Percentiles rank a stretch among this genome's conserved stretches.
Conservation (phyloP, 2,329 filamentous ascomycete species). For the Periconia macrospinosa region DNA sequence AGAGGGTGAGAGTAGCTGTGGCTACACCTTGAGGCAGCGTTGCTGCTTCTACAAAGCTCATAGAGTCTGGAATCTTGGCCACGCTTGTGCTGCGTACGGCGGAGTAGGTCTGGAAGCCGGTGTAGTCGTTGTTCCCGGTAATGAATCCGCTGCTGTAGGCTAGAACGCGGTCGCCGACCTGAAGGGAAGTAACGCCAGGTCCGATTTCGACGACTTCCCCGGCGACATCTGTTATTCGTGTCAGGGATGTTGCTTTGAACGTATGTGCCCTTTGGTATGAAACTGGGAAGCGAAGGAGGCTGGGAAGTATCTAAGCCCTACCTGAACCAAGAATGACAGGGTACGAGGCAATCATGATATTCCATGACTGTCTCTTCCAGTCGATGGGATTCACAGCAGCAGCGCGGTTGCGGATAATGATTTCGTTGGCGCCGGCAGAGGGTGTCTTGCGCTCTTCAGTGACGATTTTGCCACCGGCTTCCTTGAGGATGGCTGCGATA, state of each 20-base stretch:
- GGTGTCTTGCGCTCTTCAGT: conserved; percentile 7
- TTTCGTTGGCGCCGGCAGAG: conserved; percentile 36
- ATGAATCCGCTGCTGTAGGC: conserved; percentile 6
- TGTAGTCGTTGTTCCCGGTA: conserved; percentile 21
- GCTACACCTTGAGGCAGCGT: conserved; percentile 10
- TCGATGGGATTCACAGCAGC: conserved; percentile 31
- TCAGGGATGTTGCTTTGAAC: not conserved
- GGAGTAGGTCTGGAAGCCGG: conserved; percentile 22
- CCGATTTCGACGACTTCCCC: conserved; percentile 50
- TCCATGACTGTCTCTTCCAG: conserved; percentile 7
- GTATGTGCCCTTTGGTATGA: not conserved
- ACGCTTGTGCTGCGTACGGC: conserved; percentile 14
- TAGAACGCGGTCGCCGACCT: conserved; percentile 52
- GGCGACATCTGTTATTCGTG: conserved; percentile 46
- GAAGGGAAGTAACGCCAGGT: conserved; percentile 40
- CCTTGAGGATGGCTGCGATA: not conserved
- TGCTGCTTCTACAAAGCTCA: conserved; percentile 9
- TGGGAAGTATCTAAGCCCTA: not conserved
- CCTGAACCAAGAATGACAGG: conserved; percentile 12
- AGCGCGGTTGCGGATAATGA: conserved; percentile 45
- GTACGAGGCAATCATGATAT: conserved; percentile 4
- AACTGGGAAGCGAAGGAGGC: not conserved
- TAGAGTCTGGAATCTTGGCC: conserved; percentile 27
- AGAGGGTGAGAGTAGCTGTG: conserved; percentile 5
- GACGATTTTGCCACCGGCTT: not conserved